These are phyloP conservation scores for Fusarium nisikadoi DNA, from an alignment of 2,329 filamentous ascomycete species.

Conservation along the genomic window DNA sequence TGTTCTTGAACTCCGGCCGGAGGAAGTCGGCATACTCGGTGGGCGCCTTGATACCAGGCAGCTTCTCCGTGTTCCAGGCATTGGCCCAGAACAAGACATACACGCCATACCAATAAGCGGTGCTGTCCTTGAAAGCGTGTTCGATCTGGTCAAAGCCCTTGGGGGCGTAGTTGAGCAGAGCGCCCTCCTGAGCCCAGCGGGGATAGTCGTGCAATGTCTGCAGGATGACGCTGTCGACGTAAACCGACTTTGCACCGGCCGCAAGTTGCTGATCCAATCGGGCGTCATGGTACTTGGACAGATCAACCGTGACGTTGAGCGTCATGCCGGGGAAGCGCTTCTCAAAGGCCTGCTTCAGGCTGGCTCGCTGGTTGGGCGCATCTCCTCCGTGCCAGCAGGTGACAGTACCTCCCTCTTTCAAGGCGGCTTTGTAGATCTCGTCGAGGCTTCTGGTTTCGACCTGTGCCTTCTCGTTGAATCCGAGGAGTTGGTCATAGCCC, in stretches of 20 bases:
- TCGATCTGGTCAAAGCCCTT: constrained; percentile 56
- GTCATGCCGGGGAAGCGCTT: constrained; percentile 59
- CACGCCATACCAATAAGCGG: constrained; percentile 54
- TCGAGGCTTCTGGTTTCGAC: constrained; percentile 59
- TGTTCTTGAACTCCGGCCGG: constrained; percentile 62
- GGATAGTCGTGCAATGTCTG: constrained; percentile 64
- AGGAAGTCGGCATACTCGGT: constrained; percentile 55
- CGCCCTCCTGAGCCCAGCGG: constrained; percentile 60
- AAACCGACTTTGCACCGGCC: constrained; percentile 45
- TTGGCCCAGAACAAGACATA: constrained; percentile 53
- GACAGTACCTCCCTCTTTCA: constrained; percentile 58
- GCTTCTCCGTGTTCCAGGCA: constrained; percentile 44
- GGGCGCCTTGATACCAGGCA: constrained; percentile 47
- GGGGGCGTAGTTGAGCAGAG: constrained; percentile 61
- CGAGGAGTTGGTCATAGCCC: constrained; percentile 41
- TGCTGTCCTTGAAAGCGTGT: constrained; percentile 50
- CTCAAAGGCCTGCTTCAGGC: constrained; percentile 57
- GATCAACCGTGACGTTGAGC: constrained; percentile 64
- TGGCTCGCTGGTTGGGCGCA: constrained; percentile 52
- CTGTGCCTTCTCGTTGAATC: constrained; percentile 27
- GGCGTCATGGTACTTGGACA: constrained; percentile 65
- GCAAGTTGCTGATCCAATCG: constrained; percentile 59
- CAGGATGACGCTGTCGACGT: constrained; percentile 55
- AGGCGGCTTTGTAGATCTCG: constrained; percentile 60
- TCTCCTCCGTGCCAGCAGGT: constrained; percentile 63